Conservation (phyloP, 192 early-diverging fungal species). For the Umbelopsis sp. region DNA sequence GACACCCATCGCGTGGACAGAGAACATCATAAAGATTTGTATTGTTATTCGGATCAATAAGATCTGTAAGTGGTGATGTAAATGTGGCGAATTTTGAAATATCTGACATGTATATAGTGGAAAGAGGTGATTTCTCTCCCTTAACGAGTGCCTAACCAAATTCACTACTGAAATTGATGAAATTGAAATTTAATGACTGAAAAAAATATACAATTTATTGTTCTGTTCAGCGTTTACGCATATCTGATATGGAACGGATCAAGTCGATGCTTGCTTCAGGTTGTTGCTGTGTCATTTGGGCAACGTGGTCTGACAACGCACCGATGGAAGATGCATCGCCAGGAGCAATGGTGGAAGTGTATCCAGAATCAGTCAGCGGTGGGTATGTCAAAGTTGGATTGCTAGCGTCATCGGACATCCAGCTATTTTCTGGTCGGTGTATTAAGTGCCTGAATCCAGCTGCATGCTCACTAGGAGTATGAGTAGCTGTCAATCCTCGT, state of each 20-base stretch:
- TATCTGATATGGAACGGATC: conserved; percentile 11
- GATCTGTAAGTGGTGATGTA: background rate
- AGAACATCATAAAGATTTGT: conserved; percentile 39
- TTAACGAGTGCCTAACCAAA: background rate
- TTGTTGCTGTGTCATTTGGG: conserved; percentile 6
- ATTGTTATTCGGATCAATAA: background rate
- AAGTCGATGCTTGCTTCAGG: conserved; percentile 9
- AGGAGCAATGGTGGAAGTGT: background rate
- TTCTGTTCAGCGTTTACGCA: background rate
- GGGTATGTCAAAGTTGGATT: background rate
- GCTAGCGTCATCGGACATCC: background rate
- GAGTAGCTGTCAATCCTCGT: background rate
- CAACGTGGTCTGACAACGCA: conserved; percentile 1
- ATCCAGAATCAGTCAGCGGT: background rate
- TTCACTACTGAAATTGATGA: background rate
- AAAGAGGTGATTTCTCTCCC: background rate
- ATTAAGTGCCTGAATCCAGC: conserved; percentile 5
- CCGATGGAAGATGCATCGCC: background rate
- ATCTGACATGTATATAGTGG: background rate
- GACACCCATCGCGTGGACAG: conserved; percentile 53
- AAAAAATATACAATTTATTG: background rate
- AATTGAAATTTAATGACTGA: background rate
- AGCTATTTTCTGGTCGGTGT: background rate
- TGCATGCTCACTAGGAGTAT: background rate
- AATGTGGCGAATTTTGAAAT: background rate